Evolutionary conservation across 257 asterid species (phyloP), one percentile per base, ranked within the genome.

Genomic region (Cinchona pubescens): DNA sequence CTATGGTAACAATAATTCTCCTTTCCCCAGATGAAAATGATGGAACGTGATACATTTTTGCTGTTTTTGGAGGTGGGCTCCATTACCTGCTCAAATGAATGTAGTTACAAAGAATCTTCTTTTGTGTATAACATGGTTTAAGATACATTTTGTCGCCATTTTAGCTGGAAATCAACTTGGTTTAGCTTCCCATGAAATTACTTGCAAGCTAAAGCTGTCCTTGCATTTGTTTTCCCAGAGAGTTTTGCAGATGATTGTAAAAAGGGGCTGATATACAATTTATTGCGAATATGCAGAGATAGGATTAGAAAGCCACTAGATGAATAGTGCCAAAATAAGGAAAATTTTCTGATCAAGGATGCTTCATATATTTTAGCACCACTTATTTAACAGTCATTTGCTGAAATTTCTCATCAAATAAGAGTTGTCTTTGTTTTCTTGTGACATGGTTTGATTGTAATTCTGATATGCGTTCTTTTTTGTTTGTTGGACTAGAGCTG

Each of bases 1-100:
- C 51, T 67, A 68, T 87, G 81, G 92, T 93, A 87, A 91, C 89
- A 49, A 69, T 30, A 86, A 85, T 87, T 88, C 83, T 91, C 96
- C 88, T 91, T 93, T 87, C 86, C 91, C 95, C 97, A 91, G 97
- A 93, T 93, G 91, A 87, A 84, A 81, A 65, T 84, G 97, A 93
- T 79, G 98, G 97, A 73, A 91, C 96, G 97, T 93, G 97, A 93
- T 53, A 63, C 82, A 61, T 76, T 79, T 83, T 79, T 74, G 88
- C 88, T 77, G 83, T 79, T 48, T 84, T 81, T 66, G 79, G 83
- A 86, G 88, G 89, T 78, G 87, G 88, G 88, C 91, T 86, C 80
- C 67, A 80, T 84, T 86, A 76, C 79, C 85, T 81, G 83, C 91
- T 81, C 85, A 80, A 85, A 83, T 82, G 87, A 81, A 75, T 65